These are phyloP conservation scores for Mucor lusitanicus DNA, from an alignment of 371 early-diverging fungal species.

Conservation along the genomic window DNA sequence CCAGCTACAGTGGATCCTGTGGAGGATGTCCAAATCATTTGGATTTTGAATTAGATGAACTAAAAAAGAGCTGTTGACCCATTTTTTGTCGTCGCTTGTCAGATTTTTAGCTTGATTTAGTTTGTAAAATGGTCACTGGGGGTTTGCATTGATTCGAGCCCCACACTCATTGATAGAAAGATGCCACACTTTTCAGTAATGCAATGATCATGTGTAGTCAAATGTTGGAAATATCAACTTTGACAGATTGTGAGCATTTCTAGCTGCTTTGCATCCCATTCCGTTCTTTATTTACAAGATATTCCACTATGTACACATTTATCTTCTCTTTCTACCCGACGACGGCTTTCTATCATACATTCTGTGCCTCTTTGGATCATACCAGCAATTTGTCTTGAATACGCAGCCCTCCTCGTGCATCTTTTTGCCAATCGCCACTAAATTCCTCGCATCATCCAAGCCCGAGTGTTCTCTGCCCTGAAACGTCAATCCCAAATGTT, in stretches of 20 bases:
- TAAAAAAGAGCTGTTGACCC: not conserved
- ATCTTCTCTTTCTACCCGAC: constrained; percentile 1
- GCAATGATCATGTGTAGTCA: too few relatives aligned
- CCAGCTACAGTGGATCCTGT: constrained; percentile 28
- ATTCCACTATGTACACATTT: not conserved
- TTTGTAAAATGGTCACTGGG: not conserved
- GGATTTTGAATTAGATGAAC: not conserved
- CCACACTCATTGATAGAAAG: too few relatives aligned
- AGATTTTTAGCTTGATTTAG: not conserved
- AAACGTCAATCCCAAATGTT: constrained; percentile 57
- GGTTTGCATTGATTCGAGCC: too few relatives aligned
- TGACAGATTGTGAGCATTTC: too few relatives aligned
- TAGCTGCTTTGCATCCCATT: not conserved
- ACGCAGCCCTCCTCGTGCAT: constrained; percentile 50
- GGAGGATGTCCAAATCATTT: not conserved
- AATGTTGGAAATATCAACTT: too few relatives aligned
- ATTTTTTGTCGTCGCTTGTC: not conserved
- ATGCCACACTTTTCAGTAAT: too few relatives aligned
- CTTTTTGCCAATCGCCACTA: constrained; percentile 57
- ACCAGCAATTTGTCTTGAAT: constrained; percentile 45
- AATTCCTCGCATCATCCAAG: constrained; percentile 77
- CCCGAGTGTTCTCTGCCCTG: constrained; percentile 81
- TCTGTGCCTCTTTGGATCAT: not conserved
- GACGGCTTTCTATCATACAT: not conserved
- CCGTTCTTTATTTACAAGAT: not conserved